phyloP scores from a whole-genome alignment of 805 yeast genomes.

The Lachancea mirantina region DNA sequence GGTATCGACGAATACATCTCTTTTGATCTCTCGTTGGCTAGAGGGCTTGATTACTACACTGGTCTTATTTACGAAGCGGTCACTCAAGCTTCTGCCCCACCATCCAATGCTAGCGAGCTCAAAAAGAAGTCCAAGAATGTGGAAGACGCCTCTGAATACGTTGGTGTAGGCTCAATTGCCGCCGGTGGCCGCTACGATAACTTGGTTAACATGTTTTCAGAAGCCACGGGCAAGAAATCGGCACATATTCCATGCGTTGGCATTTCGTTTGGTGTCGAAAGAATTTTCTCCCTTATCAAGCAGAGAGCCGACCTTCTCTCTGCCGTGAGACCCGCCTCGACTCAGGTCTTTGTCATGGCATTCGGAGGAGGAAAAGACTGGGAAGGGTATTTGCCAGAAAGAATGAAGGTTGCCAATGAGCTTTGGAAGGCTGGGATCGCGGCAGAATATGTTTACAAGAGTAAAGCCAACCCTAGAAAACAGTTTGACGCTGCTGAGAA shows the following conservation, averaged over 20 bases:
- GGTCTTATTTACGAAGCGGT: conserved; percentile 97
- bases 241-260: conserved; percentile 94
- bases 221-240: conserved; percentile 70
- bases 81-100: conserved; percentile 94
- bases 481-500: conserved; percentile 98
- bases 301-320: conserved; percentile 60
- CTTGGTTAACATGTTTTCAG: conserved; percentile 91
- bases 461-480: conserved; percentile 89
- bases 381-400: conserved; percentile 86
- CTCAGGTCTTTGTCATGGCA: conserved; percentile 95
- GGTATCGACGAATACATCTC: conserved; percentile 61
- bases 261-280: conserved; percentile 92
- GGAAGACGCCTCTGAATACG: conserved; percentile 93
- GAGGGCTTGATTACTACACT: conserved; percentile 97
- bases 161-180: conserved; percentile 97
- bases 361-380: conserved; percentile 97
- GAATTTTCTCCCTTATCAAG: conserved; percentile 83
- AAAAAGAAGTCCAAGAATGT: conserved; percentile 50
- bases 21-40: conserved; percentile 89
- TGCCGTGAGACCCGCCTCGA: conserved; percentile 69
- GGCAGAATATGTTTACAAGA: conserved; percentile 85
- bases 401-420: conserved; percentile 77
- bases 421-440: conserved; percentile 88
- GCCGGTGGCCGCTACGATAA: conserved; percentile 99
- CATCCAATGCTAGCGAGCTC: conserved; percentile 64